Base-by-base conservation (phyloP, 208 protist genomes). In the Trypanosoma caninum region DNA sequence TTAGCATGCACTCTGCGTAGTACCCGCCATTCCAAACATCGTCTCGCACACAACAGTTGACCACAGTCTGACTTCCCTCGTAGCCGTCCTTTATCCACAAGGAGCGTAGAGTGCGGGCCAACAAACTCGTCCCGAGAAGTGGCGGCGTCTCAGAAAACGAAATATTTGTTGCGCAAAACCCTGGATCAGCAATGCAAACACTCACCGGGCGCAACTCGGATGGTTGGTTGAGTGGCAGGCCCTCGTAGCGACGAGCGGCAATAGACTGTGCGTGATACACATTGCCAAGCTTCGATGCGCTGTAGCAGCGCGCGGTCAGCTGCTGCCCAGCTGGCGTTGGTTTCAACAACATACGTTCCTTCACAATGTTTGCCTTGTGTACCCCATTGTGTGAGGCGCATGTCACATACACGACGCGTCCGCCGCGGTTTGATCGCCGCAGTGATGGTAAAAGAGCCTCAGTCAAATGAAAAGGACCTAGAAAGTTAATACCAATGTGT, bases 401-500 rank as follows among this genome's bases (percentile, higher is more conserved):
- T 27, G 84, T 87, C 1, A 92, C 85, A 58, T 92, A 89, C 22
- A 92, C 81, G 28, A 92, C 33, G 27, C 85, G 85, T 2, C 81
- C 85, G 42, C 74, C 69, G 14, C 54, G 40, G 31, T 76, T 48
- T 28, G 70, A 61, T 31, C 70, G 66, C 20, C 78, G 79, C 63
- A 92, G 71, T 11, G 79, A 76, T 38, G 85, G 85, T 46, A 92
- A 53, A 57, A 92, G 47, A 20, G 79, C 85, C 72, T 92, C 85
- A 8, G 85, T 92, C n/a, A 92, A 65, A 52, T 87, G 81, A 40
- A 87, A 92, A 2, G 85, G 85, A 2, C 81, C 85, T 13, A 92
- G 72, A 35, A 89, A 92, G 68, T 92, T 92, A 11, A 84, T 66
- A 33, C 74, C 85, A 53, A 92, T 87, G 66, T 91, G 84, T 69